Evolutionary conservation across 345 rosid genomes (phyloP), one percentile per base, ranked within the genome.

Genomic region (Rhodomyrtus tomentosa): DNA sequence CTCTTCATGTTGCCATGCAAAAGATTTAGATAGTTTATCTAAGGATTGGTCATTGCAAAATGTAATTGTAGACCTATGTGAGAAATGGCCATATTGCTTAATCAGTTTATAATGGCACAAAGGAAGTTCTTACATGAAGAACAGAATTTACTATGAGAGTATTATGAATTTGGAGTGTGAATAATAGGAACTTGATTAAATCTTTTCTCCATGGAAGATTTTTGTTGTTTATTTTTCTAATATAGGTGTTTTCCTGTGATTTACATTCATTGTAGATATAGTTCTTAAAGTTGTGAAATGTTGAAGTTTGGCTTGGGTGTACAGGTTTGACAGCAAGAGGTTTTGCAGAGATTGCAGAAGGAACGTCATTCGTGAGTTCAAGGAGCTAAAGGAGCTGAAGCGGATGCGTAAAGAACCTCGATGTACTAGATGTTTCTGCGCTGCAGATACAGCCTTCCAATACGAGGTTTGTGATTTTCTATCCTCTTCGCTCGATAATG

Each of bases 321-420:
- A 84, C 92, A 95, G 99, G 93, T 97, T 97, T 87, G 98, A 97
- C 87, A 91, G 95, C 94, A 97, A 95, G 91, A 94, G 96, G 89
- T 97, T 97, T 91, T 97, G 99, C 88, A 92, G 98, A 94, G 98
- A 95, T 88, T 97, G 99, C 87, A 91, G 98, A 90, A 91, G 94
- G 86, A 95, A 95, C 80, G 99, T 97, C 83, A 93, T 91, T 87
- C 98, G 98, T 38, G 99, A 95, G 87, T 97, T 95, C 88, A 97
- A 95, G 92, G 98, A 93, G 86, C 91, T 96, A 83, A 96, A 96
- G 94, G 99, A 97, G 89, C 92, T 95, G 83, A 97, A 95, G 90
- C 95, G 98, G 83, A 87, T 93, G 91, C 93, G 94, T 81, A 92
- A 94, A 90, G 98, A 95, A 87, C 92, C 95, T 82, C 94, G 91